A percentile compares a stretch with the other conserved stretches of the same genome.
These are phyloP conservation scores for Discostella pseudostelligera DNA, from an alignment of 108 stramenopile species.

Conservation along the genomic window DNA sequence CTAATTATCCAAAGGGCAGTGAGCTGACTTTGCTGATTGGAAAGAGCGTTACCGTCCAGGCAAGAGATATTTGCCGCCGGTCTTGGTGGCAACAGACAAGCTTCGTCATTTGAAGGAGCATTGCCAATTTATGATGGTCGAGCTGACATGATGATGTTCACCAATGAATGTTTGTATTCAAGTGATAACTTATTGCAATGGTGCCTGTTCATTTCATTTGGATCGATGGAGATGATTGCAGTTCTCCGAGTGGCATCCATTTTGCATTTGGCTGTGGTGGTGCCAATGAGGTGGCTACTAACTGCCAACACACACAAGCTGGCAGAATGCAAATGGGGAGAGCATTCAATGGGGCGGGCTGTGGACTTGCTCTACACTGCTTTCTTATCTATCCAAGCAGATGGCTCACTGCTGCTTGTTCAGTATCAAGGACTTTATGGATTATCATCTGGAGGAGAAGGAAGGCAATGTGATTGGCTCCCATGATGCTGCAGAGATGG, in stretches of 20 bases:
- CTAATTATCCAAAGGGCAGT: background rate
- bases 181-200: conserved; percentile 4
- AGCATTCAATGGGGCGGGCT: conserved; percentile 16
- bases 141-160: conserved; percentile 3
- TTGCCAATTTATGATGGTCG: conserved; percentile 11
- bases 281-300: conserved; percentile 21
- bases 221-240: conserved; percentile 15
- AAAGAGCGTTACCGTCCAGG: conserved; percentile 12
- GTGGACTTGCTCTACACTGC: background rate
- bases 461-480: conserved; percentile 5
- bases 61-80: conserved; percentile 8
- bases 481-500: background rate
- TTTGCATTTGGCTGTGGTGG: conserved; percentile 7
- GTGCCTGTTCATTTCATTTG: conserved; percentile 5
- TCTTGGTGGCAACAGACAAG: conserved; percentile 19
- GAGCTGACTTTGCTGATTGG: background rate
- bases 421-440: conserved; percentile 6
- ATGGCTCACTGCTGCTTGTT: background rate
- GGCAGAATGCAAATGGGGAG: conserved; percentile 8
- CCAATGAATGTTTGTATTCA: conserved; percentile 1
- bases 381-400: conserved; percentile 1
- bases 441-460: conserved; percentile 11
- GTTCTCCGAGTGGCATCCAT: conserved; percentile 18
- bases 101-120: conserved; percentile 16
- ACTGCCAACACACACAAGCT: conserved; percentile 15